Conservation (phyloP, 257 asterid species). For the Petrea volubilis region DNA sequence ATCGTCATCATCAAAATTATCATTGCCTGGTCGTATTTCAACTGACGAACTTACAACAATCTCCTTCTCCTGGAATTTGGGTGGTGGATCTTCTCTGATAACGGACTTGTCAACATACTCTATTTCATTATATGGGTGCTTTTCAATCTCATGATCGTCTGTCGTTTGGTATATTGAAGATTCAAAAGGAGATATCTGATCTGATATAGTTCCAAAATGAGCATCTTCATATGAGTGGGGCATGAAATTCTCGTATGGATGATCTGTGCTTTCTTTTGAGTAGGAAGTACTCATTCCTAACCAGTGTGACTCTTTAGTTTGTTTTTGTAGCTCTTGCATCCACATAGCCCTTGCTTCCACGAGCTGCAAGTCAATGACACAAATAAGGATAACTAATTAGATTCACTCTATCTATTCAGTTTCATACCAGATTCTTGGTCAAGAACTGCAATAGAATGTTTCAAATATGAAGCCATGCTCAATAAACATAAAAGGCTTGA, state of each 20-base stretch:
- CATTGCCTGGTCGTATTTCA: constrained; percentile 40
- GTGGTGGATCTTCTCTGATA: constrained; percentile 55
- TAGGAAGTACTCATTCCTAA: constrained; percentile 45
- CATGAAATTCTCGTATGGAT: constrained; percentile 43
- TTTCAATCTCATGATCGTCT: constrained; percentile 50
- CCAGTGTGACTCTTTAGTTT: constrained; percentile 65
- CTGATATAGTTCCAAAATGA: constrained; percentile 34
- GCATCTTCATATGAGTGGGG: constrained; percentile 42
- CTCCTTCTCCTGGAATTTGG: constrained; percentile 49
- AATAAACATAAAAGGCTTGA: background rate
- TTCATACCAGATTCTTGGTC: background rate
- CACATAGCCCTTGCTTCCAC: constrained; percentile 82
- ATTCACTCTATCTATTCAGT: background rate
- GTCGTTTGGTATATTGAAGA: constrained; percentile 35
- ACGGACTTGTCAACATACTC: constrained; percentile 63
- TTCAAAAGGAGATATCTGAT: constrained; percentile 36
- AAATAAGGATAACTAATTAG: background rate
- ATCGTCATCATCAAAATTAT: constrained; percentile 46
- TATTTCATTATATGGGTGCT: constrained; percentile 46
- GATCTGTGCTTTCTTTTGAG: constrained; percentile 44
- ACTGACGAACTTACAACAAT: constrained; percentile 41
- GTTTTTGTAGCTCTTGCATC: constrained; percentile 92
- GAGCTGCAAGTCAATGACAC: constrained; percentile 46
- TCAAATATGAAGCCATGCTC: background rate
- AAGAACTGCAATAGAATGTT: background rate